Evolutionary conservation across 805 yeast genomes (phyloP).

Genomic region (Wickerhamiella siamensis): DNA sequence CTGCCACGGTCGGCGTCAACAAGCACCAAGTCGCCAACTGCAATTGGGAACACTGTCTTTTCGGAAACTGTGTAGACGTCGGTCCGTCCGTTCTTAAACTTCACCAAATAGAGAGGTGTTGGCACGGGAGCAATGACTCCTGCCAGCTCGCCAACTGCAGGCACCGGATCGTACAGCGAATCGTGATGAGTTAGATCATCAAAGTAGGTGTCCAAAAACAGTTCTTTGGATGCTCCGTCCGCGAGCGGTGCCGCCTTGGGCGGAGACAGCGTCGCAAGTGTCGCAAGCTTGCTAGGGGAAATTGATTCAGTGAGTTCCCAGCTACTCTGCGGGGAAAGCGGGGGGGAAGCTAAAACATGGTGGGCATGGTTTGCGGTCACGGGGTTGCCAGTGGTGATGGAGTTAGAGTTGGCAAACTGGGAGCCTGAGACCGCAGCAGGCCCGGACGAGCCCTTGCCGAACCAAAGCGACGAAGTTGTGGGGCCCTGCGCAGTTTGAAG

Average conservation of each 20-base stretch:
- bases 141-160: background rate
- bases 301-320: background rate
- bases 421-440: background rate
- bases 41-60: slow-evolving; percentile 25
- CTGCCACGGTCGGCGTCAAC: slow-evolving; percentile 77
- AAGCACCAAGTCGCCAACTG: slow-evolving; percentile 53
- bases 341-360: slow-evolving; percentile 10
- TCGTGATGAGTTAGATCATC: background rate
- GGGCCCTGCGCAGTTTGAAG: too few relatives aligned
- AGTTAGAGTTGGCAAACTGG: background rate
- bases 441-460: slow-evolving; percentile 1
- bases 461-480: background rate
- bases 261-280: background rate
- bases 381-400: background rate
- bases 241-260: background rate
- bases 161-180: background rate
- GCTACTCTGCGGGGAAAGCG: slow-evolving; percentile 7
- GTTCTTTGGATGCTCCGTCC: background rate
- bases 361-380: background rate
- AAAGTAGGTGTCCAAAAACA: background rate
- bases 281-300: too few relatives aligned
- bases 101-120: slow-evolving; percentile 41
- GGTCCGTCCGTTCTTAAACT: slow-evolving; percentile 64
- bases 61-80: slow-evolving; percentile 60
- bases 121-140: slow-evolving; percentile 11